Evolutionary conservation across 2,329 filamentous ascomycete species (phyloP), one percentile per base, ranked within the genome.

Genomic region (Fusarium sp.): DNA sequence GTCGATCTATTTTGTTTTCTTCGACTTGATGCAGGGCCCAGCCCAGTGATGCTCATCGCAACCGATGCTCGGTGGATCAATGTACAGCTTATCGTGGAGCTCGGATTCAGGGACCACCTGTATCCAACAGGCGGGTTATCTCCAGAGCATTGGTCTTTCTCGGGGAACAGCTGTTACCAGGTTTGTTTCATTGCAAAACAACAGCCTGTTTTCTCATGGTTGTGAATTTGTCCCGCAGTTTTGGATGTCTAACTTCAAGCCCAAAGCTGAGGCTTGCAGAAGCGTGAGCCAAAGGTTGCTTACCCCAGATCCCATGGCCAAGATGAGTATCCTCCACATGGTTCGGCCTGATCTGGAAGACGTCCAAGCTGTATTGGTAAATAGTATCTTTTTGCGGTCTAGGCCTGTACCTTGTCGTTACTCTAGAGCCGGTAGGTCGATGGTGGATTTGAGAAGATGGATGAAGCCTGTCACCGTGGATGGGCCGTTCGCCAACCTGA

Each of bases 1-100:
- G 68, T 58, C 68, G 64, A 70, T 70, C 68, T 70, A 38, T 70
- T 70, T 70, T 71, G 68, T 70, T 70, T 70, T 63, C 49, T 54
- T 60, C 55, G 31, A 52, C 31, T 37, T 58, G 39, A 43, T 9
- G 20, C 42, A 24, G 21, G 33, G 13, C 49, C 46, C n/a, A n/a
- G n/a, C 29, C 33, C 42, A 47, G 44, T 57, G 62, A 55, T 50
- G 35, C 48, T 52, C 67, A 52, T 68, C 41, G 28, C 67, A 64
- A 56, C 57, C 29, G 49, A 57, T 49, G n/a, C 20, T 52, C 24
- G 33, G 52, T 66, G 55, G 66, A 52, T 43, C 53, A 48, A 41
- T 41, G 38, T 52, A 42, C 55, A 42, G 47, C 44, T 46, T 53
- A 61, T 71, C 70, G 46, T 54, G 46, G 46, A 63, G 28, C 50